Base-by-base conservation (phyloP, 306 rosid genomes). In the Pyrus communis region DNA sequence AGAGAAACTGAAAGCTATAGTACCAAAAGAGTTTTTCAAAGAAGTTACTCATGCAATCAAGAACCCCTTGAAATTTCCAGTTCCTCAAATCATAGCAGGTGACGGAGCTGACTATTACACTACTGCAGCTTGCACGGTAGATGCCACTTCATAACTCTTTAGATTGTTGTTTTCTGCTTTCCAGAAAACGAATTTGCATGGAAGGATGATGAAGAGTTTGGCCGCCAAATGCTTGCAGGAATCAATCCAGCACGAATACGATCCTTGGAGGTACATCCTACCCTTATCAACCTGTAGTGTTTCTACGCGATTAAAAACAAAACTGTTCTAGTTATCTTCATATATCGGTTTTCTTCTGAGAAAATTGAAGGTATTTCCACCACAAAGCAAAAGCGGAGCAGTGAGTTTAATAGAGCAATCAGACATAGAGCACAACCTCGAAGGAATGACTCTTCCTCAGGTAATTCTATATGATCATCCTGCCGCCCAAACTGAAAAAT, bases 161-260 rank as follows among this genome's bases (percentile, higher is more conserved):
- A 71, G 19, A 58, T 70, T 52, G 23, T 17, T 64, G 6, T 27
- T 38, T n/a, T 75, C 70, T 51, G 19, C 19, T 25, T 64, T 17
- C 23, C 75, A 92, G 97, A 84, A 81, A 75, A 87, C 64, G 85
- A 80, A 75, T 70, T 79, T 77, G 87, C 85, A 68, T 92, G 93
- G 97, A 80, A 69, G 80, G 88, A 85, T 74, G 97, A 92, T 38
- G 82, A 80, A 28, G 96, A 92, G 78, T 92, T 92, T 71, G 96
- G 81, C n/a, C 66, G 97, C 81, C 92, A 92, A 82, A 87, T 88
- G 89, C 86, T 92, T 67, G 96, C 97, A 25, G 97, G 92, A 82
- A 69, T 77, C n/a, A 89, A 92, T 81, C 93, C 97, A 2, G 79
- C 82, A 76, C 80, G 82, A 77, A 92, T 92, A 74, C 79, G 61